Conservation (phyloP, 2,329 filamentous ascomycete species). For the Trichoderma atrobrunneum region DNA sequence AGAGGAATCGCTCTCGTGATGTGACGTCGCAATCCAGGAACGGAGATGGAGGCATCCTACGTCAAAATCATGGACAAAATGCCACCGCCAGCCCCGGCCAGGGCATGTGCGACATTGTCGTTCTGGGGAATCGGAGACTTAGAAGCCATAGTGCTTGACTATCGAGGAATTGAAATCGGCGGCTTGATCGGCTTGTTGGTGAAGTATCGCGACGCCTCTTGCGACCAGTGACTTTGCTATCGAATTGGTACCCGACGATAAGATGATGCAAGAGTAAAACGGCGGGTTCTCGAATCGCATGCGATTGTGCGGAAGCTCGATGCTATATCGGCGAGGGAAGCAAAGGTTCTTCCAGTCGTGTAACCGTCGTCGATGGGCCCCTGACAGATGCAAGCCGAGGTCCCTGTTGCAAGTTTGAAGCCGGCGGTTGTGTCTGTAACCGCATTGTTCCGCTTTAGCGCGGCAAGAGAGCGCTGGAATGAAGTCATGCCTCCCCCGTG, state of each 20-base stretch:
- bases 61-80: constrained; percentile 95
- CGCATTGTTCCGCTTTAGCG: constrained; percentile 13
- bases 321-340: not conserved
- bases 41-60: constrained; percentile 45
- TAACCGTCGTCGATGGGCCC: constrained; percentile 9
- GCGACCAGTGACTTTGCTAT: not conserved
- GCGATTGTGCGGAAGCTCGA: not conserved
- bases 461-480: constrained; percentile 21
- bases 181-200: not conserved
- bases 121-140: constrained; percentile 75
- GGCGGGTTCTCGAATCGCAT: not conserved
- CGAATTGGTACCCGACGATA: not conserved
- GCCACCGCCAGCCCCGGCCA: constrained; percentile 89
- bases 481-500: constrained; percentile 25
- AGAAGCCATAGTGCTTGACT: constrained; percentile 34
- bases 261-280: not conserved
- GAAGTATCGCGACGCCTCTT: not conserved
- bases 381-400: constrained; percentile 19
- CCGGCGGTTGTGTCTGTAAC: not conserved
- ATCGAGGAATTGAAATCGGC: not conserved
- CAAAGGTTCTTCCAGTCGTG: not conserved
- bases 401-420: constrained; percentile 2
- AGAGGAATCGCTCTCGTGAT: not conserved
- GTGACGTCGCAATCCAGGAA: not conserved
- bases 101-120: constrained; percentile 94